Conservation (phyloP, 2,329 filamentous ascomycete species). For the Fusarium circinatum region DNA sequence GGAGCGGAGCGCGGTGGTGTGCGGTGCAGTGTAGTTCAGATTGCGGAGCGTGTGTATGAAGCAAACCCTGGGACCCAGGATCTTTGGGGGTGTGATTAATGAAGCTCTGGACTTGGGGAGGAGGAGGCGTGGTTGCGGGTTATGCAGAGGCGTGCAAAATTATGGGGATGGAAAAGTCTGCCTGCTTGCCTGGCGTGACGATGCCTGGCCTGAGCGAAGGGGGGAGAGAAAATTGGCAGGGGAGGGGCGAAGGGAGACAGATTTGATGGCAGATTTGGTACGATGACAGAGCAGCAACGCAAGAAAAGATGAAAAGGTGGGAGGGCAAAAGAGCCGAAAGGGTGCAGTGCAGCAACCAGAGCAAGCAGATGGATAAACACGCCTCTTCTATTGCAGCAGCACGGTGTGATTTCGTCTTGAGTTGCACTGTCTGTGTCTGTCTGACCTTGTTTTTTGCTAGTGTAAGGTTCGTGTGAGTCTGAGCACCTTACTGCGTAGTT, state of each 20-base stretch:
- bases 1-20: constrained; percentile 40
- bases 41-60: constrained; percentile 44
- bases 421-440: background rate
- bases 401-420: background rate
- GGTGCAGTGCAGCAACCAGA: constrained; percentile 16
- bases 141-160: constrained; percentile 50
- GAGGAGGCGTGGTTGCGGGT: constrained; percentile 52
- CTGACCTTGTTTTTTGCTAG: background rate
- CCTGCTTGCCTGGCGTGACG: constrained; percentile 35
- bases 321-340: constrained; percentile 36
- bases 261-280: constrained; percentile 14
- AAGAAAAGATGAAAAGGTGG: constrained; percentile 17
- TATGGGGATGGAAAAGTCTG: constrained; percentile 38
- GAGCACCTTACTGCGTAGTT: background rate
- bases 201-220: constrained; percentile 15
- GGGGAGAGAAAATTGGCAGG: constrained; percentile 22
- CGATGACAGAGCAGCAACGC: constrained; percentile 12
- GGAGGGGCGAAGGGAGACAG: constrained; percentile 42
- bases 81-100: constrained; percentile 56
- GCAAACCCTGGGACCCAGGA: constrained; percentile 45
- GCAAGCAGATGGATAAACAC: constrained; percentile 20
- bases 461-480: constrained; percentile 7
- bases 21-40: constrained; percentile 40
- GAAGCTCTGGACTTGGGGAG: constrained; percentile 46
- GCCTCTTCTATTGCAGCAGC: constrained; percentile 19